phyloP scores from a whole-genome alignment of 805 yeast genomes.

The Metschnikowia borealis region DNA sequence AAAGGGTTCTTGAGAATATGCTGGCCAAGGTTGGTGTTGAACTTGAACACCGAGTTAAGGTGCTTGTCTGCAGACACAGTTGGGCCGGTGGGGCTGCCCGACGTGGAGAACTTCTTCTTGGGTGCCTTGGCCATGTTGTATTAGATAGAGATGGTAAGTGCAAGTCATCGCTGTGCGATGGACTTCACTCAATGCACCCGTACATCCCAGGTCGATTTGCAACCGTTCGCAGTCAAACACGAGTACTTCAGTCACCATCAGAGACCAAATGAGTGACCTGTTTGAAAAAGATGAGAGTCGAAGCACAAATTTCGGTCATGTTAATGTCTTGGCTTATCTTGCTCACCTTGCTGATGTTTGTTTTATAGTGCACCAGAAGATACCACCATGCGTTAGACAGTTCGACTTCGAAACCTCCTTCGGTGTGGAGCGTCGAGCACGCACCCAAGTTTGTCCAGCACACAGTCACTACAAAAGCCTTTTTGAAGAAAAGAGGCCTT shows the following conservation, averaged over 20 bases:
- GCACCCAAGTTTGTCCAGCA: conserved; percentile 9
- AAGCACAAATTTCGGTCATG: background rate
- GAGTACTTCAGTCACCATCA: background rate
- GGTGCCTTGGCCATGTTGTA: conserved; percentile 58
- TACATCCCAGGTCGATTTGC: background rate
- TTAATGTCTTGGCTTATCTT: conserved; percentile 2
- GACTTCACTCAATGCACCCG: conserved; percentile 5
- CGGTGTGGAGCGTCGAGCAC: conserved; percentile 4
- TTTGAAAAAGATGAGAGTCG: background rate
- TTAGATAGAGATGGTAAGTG: background rate
- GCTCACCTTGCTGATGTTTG: conserved; percentile 6
- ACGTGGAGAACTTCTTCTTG: conserved; percentile 54
- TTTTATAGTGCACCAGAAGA: conserved; percentile 2
- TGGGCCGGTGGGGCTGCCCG: conserved; percentile 45
- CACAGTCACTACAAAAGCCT: conserved; percentile 7
- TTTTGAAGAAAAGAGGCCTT: conserved; percentile 1
- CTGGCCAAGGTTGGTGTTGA: conserved; percentile 95
- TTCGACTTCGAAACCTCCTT: conserved; percentile 12
- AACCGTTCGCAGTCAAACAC: conserved; percentile 5
- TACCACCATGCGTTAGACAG: conserved; percentile 11
- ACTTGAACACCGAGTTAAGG: conserved; percentile 83
- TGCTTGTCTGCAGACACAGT: conserved; percentile 69
- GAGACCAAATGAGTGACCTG: background rate
- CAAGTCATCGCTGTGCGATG: conserved; percentile 10
- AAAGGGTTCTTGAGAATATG: conserved; percentile 94